A percentile compares a stretch with the other conserved stretches of the same genome.
Evolutionary conservation across 2,329 filamentous ascomycete species (phyloP).

Genomic region (Aquanectria penicillioides): DNA sequence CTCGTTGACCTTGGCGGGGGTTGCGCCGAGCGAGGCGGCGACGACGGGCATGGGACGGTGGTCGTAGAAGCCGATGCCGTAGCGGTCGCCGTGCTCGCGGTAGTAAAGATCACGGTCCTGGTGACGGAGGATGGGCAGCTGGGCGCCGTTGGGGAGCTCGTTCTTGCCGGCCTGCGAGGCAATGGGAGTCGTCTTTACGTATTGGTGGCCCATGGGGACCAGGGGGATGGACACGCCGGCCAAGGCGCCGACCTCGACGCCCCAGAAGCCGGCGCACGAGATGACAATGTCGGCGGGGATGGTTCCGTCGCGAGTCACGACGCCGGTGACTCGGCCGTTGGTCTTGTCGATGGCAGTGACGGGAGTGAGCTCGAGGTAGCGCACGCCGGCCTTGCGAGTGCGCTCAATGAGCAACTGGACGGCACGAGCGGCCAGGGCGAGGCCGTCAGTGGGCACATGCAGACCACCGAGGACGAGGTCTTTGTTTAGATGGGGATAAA

Average conservation of each 20-base stretch:
- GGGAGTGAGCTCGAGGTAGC: conserved; percentile 64
- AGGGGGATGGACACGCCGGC: conserved; percentile 66
- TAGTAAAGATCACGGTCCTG: conserved; percentile 74
- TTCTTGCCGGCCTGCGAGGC: conserved; percentile 52
- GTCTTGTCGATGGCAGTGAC: conserved; percentile 66
- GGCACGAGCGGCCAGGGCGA: conserved; percentile 69
- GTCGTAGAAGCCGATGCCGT: conserved; percentile 72
- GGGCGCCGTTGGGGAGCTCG: conserved; percentile 56
- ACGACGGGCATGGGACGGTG: conserved; percentile 70
- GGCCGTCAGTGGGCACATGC: conserved; percentile 68
- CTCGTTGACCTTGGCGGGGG: conserved; percentile 63
- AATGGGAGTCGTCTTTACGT: conserved; percentile 68
- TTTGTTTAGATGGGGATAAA: conserved; percentile 65
- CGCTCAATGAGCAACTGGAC: conserved; percentile 69
- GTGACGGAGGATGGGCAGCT: conserved; percentile 67
- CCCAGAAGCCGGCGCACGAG: conserved; percentile 74
- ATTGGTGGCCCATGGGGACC: conserved; percentile 70
- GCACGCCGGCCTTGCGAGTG: conserved; percentile 66
- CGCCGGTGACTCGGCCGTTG: conserved; percentile 64
- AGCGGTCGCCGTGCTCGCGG: conserved; percentile 70
- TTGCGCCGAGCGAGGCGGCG: conserved; percentile 63
- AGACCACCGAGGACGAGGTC: conserved; percentile 66
- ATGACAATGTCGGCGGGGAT: conserved; percentile 69
- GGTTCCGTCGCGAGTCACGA: conserved; percentile 57
- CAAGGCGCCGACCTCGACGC: conserved; percentile 72